A percentile compares a stretch with the other conserved stretches of the same genome.
phyloP scores from a whole-genome alignment of 441 rosid genomes.

The Adansonia grandidieri region DNA sequence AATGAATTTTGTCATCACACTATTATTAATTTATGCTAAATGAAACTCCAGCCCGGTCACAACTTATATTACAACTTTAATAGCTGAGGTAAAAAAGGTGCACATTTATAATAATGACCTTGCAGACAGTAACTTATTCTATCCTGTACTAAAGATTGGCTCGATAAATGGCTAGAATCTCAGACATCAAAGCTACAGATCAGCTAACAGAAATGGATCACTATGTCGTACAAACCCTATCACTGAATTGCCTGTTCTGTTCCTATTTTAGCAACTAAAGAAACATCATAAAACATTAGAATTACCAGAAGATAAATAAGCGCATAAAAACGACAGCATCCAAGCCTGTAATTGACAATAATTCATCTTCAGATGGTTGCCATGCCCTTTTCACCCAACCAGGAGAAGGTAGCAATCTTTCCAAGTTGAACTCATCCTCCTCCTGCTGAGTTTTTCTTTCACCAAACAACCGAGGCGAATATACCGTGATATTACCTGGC shows the following conservation, averaged over 20 bases:
- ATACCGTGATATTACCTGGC: constrained; percentile 66
- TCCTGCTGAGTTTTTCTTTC: constrained; percentile 41
- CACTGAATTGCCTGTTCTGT: not conserved
- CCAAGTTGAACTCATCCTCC: constrained; percentile 52
- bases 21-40: not conserved
- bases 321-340: constrained; percentile 79
- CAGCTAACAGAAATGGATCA: not conserved
- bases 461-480: constrained; percentile 65
- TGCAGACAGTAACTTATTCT: not conserved
- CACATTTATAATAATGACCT: not conserved
- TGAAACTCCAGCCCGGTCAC: not conserved
- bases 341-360: constrained; percentile 61
- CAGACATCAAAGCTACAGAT: constrained; percentile 1
- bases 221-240: not conserved
- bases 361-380: constrained; percentile 66
- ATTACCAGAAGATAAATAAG: constrained; percentile 65
- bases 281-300: not conserved
- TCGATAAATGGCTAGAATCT: not conserved
- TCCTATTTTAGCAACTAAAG: not conserved
- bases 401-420: constrained; percentile 76
- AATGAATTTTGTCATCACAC: not conserved
- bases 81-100: not conserved
- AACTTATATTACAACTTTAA: not conserved
- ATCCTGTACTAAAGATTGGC: constrained; percentile 8
- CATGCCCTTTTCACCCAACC: constrained; percentile 84